These are phyloP conservation scores for Onygena corvina DNA, from an alignment of 2,329 filamentous ascomycete genomes.

Conservation along the genomic window DNA sequence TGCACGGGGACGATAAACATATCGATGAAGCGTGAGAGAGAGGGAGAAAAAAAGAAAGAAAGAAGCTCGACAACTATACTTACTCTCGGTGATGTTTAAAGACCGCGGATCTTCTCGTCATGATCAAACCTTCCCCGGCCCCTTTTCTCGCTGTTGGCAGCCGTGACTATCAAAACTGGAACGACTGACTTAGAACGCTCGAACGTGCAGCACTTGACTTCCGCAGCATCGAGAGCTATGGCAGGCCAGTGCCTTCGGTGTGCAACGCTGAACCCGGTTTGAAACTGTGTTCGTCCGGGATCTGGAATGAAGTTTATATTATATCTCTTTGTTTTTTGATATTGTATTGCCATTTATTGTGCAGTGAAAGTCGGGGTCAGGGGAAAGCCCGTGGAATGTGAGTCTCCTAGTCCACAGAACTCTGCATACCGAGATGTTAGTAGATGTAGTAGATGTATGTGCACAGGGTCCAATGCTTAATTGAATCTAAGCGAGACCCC, in stretches of 20 bases:
- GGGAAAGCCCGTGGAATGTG: not conserved
- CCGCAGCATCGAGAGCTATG: not conserved
- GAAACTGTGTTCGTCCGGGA: not conserved
- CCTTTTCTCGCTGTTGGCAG: not conserved
- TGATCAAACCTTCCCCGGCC: not conserved
- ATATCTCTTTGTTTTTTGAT: not conserved
- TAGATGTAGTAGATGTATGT: not conserved
- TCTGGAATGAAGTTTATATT: not conserved
- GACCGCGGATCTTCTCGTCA: not conserved
- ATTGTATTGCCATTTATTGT: not conserved
- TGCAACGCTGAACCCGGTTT: constrained; percentile 1
- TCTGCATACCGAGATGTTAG: not conserved
- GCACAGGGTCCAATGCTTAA: constrained; percentile 7
- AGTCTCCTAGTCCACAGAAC: no score
- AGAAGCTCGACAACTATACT: not conserved
- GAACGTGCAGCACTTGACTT: not conserved
- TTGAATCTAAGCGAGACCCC: not conserved
- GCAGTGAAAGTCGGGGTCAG: not conserved
- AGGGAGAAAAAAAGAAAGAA: no score
- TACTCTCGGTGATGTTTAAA: not conserved
- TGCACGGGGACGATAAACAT: no score
- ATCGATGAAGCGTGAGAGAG: no score
- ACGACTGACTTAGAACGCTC: not conserved
- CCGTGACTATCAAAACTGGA: no score
- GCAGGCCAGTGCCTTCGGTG: not conserved